These are phyloP conservation scores for Xylogone sp. DNA, from an alignment of 2,329 filamentous ascomycete species.

Conservation along the genomic window DNA sequence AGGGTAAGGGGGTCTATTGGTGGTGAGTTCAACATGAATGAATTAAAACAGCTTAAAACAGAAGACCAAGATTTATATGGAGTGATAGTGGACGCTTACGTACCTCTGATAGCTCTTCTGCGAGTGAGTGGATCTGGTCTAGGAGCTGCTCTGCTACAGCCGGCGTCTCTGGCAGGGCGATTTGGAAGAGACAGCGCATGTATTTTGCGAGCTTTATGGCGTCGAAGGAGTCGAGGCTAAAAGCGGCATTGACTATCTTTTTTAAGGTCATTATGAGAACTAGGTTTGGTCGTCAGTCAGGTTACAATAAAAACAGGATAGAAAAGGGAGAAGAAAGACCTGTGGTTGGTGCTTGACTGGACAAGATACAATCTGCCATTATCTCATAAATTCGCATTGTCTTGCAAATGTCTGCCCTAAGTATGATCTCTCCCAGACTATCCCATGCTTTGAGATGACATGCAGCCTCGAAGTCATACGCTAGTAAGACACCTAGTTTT, in stretches of 20 bases:
- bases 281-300: slow-evolving; percentile 33
- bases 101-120: slow-evolving; percentile 46
- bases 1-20: slow-evolving; percentile 41
- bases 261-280: slow-evolving; percentile 46
- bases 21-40: too few relatives aligned
- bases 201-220: slow-evolving; percentile 66
- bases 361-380: slow-evolving; percentile 63
- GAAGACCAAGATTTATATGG: too few relatives aligned
- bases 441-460: slow-evolving; percentile 65
- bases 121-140: slow-evolving; percentile 56
- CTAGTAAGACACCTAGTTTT: slow-evolving; percentile 64
- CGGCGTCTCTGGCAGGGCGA: slow-evolving; percentile 51
- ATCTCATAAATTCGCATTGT: slow-evolving; percentile 50
- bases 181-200: slow-evolving; percentile 72
- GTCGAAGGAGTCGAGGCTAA: slow-evolving; percentile 52
- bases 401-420: slow-evolving; percentile 41
- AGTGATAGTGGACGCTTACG: slow-evolving; percentile 15
- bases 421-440: slow-evolving; percentile 56
- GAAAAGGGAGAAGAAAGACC: slow-evolving; percentile 24
- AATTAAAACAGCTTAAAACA: too few relatives aligned
- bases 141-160: slow-evolving; percentile 55
- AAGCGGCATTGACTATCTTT: slow-evolving; percentile 67
- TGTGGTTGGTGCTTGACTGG: slow-evolving; percentile 45
- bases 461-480: slow-evolving; percentile 77
- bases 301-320: slow-evolving; percentile 1